A percentile compares a stretch with the other conserved stretches of the same genome.
phyloP scores from a whole-genome alignment of 352 stramenopile genomes.

The Pilasporangium apinafurcum region DNA sequence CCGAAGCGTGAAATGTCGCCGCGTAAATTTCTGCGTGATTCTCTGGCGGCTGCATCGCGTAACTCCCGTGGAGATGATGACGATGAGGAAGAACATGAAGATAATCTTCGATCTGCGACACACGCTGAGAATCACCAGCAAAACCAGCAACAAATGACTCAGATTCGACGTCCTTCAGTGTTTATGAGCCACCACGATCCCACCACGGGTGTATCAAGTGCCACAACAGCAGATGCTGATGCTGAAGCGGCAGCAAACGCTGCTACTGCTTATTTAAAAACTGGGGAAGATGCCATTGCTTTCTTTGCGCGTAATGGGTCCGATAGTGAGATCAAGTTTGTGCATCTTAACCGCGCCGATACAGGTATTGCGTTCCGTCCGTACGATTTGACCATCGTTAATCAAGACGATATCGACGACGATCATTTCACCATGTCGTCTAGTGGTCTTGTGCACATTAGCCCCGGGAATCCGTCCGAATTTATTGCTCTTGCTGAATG shows the following conservation, averaged over 20 bases:
- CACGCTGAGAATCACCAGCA: neutral
- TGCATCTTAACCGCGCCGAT: constrained; percentile 86
- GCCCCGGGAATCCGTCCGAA: constrained; percentile 74
- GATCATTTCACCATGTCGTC: constrained; percentile 92
- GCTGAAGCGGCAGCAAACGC: constrained; percentile 44
- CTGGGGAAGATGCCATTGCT: constrained; percentile 89
- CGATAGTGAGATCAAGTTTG: constrained; percentile 92
- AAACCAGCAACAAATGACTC: neutral
- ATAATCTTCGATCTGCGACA: constrained; percentile 4
- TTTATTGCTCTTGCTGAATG: constrained; percentile 92
- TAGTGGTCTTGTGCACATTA: constrained; percentile 75
- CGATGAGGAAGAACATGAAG: neutral
- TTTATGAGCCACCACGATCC: constrained; percentile 46
- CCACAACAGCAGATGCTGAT: constrained; percentile 28
- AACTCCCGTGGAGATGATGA: constrained; percentile 6
- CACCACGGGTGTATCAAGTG: constrained; percentile 25
- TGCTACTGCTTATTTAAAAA: constrained; percentile 50
- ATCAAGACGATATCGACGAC: constrained; percentile 60
- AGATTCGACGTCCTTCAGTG: constrained; percentile 22
- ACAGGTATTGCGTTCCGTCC: constrained; percentile 76
- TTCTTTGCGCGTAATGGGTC: constrained; percentile 92
- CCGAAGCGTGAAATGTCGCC: constrained; percentile 50
- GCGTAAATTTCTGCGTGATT: constrained; percentile 56
- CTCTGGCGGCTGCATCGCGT: constrained; percentile 14
- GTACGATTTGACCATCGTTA: constrained; percentile 90